Evolutionary conservation across 2,329 filamentous ascomycete species (phyloP), one percentile per base, ranked within the genome.

Genomic region (Teratosphaeria epicoccoides): DNA sequence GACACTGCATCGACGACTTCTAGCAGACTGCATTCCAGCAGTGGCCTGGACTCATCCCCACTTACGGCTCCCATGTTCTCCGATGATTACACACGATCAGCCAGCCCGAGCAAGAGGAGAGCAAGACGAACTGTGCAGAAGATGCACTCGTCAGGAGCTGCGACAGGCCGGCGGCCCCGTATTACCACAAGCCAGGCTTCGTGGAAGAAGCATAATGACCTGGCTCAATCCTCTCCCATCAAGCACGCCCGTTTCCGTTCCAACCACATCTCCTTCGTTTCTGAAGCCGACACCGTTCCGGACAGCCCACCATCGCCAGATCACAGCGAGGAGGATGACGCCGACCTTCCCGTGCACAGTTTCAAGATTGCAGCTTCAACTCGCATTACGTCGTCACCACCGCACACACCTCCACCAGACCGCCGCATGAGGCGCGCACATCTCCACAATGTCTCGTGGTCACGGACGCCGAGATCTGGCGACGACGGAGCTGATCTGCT

Each of bases 1-100:
- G 88, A 95, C 71, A 89, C 88, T 24, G 95, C 88, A 2, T 93
- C 88, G 48, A 88, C 83, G 66, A 79, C 85, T 57, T 93, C 88
- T 52, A 88, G 89, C 61, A 77, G 87, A 55, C 82, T 82, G 53
- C 87, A 86, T 65, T 81, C 83, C 25, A 75, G 78, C 47, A 77
- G 77, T 61, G 73, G 79, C 29, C 79, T 94, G 62, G 88, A 87
- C 74, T 94, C 88, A 62, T 94, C 89, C 47, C 88, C 88, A 49
- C 78, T 94, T 64, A 89, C 88, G 64, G 84, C 82, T 14, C 81
- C 88, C 49, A 77, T 93, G 61, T 94, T 93, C 68, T 94, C 88
- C 26, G 89, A 94, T 65, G 85, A 88, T 57, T 71, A 93, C 61
- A 81, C 80, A 52, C 83, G 84, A 47, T 84, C 82, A 70, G 82